Evolutionary conservation across 2,329 filamentous ascomycete genomes (phyloP), one percentile per base, ranked within the genome.

Genomic region (Teratosphaeriaceae sp.): DNA sequence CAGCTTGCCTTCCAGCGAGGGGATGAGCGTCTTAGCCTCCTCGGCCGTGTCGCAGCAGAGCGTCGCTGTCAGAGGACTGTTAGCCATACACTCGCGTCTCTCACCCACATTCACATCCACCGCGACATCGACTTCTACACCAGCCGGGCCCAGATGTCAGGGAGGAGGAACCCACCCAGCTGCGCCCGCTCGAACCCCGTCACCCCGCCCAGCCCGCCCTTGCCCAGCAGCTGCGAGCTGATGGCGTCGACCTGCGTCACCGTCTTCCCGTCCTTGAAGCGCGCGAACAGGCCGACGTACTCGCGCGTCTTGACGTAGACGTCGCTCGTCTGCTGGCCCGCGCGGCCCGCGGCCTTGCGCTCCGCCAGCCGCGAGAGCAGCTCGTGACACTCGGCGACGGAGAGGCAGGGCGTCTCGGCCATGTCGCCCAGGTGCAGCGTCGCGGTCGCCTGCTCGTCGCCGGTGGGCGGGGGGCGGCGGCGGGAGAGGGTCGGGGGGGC

Each of bases 231-330:
- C 62, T 88, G 80, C 20, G 45, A 52, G 21, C 50, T 54, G 40
- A 58, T 57, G 34, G 50, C 51, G 39, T 59, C 76, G 56, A 96
- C 72, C 46, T 87, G 80, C 67, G 94, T 88, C 23, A 97, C 88
- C n/a, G 88, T 86, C 69, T 95, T 86, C 60, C 95, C 85, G 54
- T 92, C 82, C 70, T 95, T 94, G 76, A 97, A 97, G 26, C 92
- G 85, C 15, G 89, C 85, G 68, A 98, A 98, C 50, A 88, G 82
- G 58, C 95, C 88, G 42, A 97, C 80, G 68, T 98, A 97, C 61
- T 89, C 87, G 52, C 88, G 77, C 20, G 55, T 60, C 43, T 59
- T 59, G 48, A 51, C 43, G 48, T 51, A 56, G 43, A 56, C 45
- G 38, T 65, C 64, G 55, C 60, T 65, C 57, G 88, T 88, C 38